Evolutionary conservation across 371 early-diverging fungal genomes (phyloP), one percentile per base, ranked within the genome.

Genomic region (Mucor lusitanicus): DNA sequence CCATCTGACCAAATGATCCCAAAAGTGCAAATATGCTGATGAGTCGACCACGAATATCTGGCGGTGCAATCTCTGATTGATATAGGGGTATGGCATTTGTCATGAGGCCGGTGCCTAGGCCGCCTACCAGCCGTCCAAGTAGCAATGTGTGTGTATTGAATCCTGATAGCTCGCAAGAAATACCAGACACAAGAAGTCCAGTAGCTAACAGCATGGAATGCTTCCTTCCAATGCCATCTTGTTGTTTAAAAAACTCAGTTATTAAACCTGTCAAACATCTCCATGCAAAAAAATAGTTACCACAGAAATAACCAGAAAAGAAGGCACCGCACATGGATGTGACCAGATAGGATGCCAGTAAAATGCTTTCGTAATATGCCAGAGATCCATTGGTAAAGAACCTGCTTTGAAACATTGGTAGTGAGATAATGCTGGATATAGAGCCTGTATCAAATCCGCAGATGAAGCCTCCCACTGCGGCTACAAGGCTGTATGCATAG

Each of bases 21-120:
- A 78, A 71, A 21, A 79, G 37, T 9, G 76, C 65, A 42, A 77
- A 81, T 12, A 78, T 58, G 53, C 78, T 78, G 27, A 84, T 79
- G 19, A 81, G 64, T 9, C 78, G 72, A 21, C 81, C 84, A 59
- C 84, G 78, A 30, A 79, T 78, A 35, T 87, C 81, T 17, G 92
- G 79, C 28, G 97, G 92, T 21, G 97, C 89, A 13, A 97, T 79
- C 39, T 81, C 84, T 17, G 84, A 74, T 61, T 78, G 79, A 59
- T 83, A 79, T 19, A 79, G 55, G 3, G 79, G 76, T 25, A 79
- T 68, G 0, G 70, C 75, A 50, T 78, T 76, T 21, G 76, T 76
- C 78, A 83, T 77, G 3, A 83, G 60, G 17, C 83, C 83, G 23
- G 74, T 69, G 30, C 84, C 84, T 37, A 79, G 39, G 11, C 84